Evolutionary conservation across 257 asterid genomes (phyloP), one percentile per base, ranked within the genome.

Genomic region (Coffea eugenioides): DNA sequence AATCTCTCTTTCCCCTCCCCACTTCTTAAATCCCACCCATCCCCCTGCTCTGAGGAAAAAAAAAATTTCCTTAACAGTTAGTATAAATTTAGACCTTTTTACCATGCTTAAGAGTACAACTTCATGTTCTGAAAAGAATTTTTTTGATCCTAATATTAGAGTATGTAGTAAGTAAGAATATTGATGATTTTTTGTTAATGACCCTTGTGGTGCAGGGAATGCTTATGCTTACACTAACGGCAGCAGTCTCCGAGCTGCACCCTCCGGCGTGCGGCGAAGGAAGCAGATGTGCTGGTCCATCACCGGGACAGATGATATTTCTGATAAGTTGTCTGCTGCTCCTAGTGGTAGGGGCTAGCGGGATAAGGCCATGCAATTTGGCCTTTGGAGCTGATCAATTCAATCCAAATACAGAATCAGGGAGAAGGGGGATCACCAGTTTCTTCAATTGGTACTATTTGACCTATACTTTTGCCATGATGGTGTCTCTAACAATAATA

Each of bases 321-420:
- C 86, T 93, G 8, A 80, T 87, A 4, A 1, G 27, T 45, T 92
- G 93, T 0, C 91, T 93, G 57, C 91, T 85, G 39, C 64, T 91
- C 11, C 82, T 93, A 88, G 71, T 93, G 9, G 41, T 85, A 4
- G 97, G 97, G 10, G 97, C 95, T 6, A 92, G 92, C 10, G 86
- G 94, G 4, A 91, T 93, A 41, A 82, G 97, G 57, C 97, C 97
- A 0, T 93, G 97, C 75, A 93, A 91, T 87, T 85, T 92, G 2
- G 96, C 96, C 2, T 92, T 92, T 80, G 97, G 97, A 0, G 97
- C 92, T 6, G 97, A 93, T 36, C 97, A 93, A 74, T 93, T 93
- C 85, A 88, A 93, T 67, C 97, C 97, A 9, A 86, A 87, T 8
- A 91, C 97, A 1, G 92, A 82, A 10, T 83, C 90, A 0, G 97